These are phyloP conservation scores for Colletotrichum orbiculare DNA, from an alignment of 2,329 filamentous ascomycete species.

Conservation along the genomic window DNA sequence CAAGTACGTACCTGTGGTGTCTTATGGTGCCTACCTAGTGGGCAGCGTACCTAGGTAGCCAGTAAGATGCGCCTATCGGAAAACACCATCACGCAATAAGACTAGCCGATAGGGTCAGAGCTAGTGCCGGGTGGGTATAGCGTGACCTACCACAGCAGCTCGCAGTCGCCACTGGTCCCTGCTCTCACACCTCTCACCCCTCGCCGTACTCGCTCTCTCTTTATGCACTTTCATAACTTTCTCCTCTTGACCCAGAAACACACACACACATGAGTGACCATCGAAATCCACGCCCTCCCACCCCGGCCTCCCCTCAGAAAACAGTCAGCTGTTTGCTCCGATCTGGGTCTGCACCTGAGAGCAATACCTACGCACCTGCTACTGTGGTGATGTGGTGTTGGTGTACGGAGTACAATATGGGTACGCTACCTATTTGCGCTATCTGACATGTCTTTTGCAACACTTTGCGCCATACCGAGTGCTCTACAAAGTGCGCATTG, in stretches of 20 bases:
- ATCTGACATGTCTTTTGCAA: no score
- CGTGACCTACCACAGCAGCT: not conserved
- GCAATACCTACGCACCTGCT: no score
- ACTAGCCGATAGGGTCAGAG: slow-evolving; percentile 6
- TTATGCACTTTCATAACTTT: slow-evolving; percentile 5
- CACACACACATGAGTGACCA: slow-evolving; percentile 1
- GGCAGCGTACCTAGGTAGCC: not conserved
- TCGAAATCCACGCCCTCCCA: slow-evolving; percentile 32
- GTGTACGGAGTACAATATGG: no score
- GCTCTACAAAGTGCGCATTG: no score
- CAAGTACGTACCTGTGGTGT: no score
- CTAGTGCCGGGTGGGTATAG: slow-evolving; percentile 5
- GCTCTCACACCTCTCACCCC: slow-evolving; percentile 11
- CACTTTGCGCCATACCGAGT: no score
- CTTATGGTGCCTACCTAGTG: no score
- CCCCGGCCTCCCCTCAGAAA: slow-evolving; percentile 25
- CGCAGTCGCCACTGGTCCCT: not conserved
- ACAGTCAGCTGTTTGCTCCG: slow-evolving; percentile 24
- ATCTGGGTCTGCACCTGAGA: slow-evolving; percentile 14
- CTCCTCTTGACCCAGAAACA: slow-evolving; percentile 25
- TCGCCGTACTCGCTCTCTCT: slow-evolving; percentile 1
- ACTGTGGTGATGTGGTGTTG: no score
- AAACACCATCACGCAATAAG: slow-evolving; percentile 6
- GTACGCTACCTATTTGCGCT: no score
- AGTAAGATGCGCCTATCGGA: slow-evolving; percentile 14